Base-by-base conservation (phyloP, 2,329 filamentous ascomycete species). In the Fusarium abutilonis region DNA sequence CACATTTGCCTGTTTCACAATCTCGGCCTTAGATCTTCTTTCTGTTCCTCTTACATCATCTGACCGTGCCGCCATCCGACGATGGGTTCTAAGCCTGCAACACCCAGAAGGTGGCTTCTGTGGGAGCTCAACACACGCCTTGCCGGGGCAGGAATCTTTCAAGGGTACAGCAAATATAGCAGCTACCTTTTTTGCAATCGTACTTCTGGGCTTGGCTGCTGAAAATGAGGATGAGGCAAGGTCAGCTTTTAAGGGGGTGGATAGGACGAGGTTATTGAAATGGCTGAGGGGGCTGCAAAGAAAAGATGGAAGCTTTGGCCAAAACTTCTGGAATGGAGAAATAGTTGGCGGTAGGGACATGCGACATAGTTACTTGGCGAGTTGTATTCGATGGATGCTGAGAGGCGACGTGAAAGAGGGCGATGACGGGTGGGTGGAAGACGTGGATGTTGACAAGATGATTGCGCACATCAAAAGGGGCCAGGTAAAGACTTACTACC, bases 71-170 rank as follows among this genome's bases (percentile, higher is more conserved):
- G 71, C 72, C 3, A 76, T 86, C 41, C 81, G 83, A n/a, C 78
- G 86, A 58, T 98, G 94, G 93, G 87, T 98, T 40, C 89, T 98
- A 59, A 82, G 83, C 39, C 92, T 93, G 71, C 94, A 97, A 75
- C 90, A 97, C 68, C 89, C 91, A 0, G 81, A 85, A 32, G 95
- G 95, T 26, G 95, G 95, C 14, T 98, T 99, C 77, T 89, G 91
- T 64, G 93, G 92, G 36, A 93, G 91, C 62, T 90, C 93, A 2
- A 91, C 84, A 76, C 74, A 96, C 82, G 56, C 66, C 3, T 56
- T 71, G 9, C 40, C 51, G 1, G 73, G 68, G 2, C 69, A 71
- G 72, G 85, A 72, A 77, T 87, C 69, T 76, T 80, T 45, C 67
- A 78, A 64, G 66, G 77, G 77, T 11, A 74, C 76, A 6, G 82